Percentiles rank a stretch among this genome's conserved stretches.
Conservation (phyloP, 2,329 filamentous ascomycete genomes). For the Fusarium staphyleae region DNA sequence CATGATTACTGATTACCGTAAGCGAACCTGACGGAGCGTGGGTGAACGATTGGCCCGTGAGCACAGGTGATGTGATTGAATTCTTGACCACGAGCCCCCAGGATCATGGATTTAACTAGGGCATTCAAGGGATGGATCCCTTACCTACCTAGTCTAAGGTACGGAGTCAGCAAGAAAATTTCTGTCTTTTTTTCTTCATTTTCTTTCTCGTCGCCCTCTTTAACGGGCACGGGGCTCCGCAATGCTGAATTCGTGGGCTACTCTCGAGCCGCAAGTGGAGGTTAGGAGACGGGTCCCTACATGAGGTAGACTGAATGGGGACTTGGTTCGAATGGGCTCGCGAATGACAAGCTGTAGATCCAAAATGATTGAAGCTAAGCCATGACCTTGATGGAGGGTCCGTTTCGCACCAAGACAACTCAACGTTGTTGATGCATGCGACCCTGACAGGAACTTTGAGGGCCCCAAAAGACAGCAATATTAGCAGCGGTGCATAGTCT, state of each 20-base stretch:
- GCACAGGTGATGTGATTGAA: conserved; percentile 36
- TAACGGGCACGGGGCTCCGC: conserved; percentile 15
- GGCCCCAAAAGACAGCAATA: neutral
- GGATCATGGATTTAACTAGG: conserved; percentile 30
- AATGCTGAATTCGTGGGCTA: conserved; percentile 19
- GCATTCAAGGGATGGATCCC: conserved; percentile 1
- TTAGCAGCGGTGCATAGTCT: neutral
- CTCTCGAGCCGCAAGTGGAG: conserved; percentile 37
- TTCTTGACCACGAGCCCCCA: conserved; percentile 8
- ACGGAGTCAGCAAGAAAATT: conserved; percentile 3
- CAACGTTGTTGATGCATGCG: conserved; percentile 4
- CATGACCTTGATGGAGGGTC: conserved; percentile 6
- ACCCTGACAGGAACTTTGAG: conserved; percentile 1
- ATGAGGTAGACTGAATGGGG: neutral
- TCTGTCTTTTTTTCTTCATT: conserved; percentile 3
- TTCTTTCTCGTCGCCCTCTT: conserved; percentile 3
- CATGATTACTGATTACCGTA: neutral
- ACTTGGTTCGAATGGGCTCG: conserved; percentile 4
- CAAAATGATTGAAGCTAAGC: neutral
- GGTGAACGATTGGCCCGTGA: conserved; percentile 42
- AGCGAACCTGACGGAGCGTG: conserved; percentile 30
- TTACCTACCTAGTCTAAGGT: conserved; percentile 3
- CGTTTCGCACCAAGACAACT: neutral
- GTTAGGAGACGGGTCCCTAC: conserved; percentile 15
- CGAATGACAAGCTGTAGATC: neutral